Percentiles rank a stretch among this genome's conserved stretches.
phyloP scores from a whole-genome alignment of 2,329 filamentous ascomycete genomes.

The Fusarium sterilihyphosum region DNA sequence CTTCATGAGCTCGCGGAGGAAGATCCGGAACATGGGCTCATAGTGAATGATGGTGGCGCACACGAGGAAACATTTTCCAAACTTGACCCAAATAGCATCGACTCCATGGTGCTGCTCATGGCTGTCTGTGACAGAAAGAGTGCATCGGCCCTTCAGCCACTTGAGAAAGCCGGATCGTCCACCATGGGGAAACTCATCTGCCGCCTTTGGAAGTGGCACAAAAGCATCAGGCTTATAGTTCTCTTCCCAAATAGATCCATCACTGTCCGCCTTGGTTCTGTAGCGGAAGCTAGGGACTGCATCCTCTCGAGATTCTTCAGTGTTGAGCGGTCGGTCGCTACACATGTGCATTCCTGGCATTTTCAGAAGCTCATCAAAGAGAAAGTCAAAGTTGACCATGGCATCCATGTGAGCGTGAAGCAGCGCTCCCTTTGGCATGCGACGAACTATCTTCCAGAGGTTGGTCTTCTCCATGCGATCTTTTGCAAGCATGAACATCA shows the following conservation, averaged over 20 bases:
- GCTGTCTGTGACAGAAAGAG: conserved; percentile 76
- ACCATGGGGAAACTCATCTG: conserved; percentile 77
- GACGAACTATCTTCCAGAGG: conserved; percentile 84
- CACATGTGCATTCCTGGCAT: conserved; percentile 81
- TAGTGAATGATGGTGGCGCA: conserved; percentile 83
- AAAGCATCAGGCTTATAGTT: conserved; percentile 69
- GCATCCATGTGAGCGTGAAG: conserved; percentile 91
- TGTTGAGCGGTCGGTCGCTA: conserved; percentile 65
- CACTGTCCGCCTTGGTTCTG: conserved; percentile 55
- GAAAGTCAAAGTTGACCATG: conserved; percentile 87
- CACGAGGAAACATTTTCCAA: conserved; percentile 77
- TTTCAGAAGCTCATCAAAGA: conserved; percentile 76
- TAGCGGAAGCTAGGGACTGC: conserved; percentile 71
- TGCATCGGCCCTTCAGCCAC: conserved; percentile 80
- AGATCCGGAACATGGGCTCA: conserved; percentile 86
- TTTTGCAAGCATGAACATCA: conserved; percentile 92
- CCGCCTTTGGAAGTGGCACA: conserved; percentile 69
- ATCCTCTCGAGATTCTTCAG: conserved; percentile 61
- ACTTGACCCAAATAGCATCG: conserved; percentile 86
- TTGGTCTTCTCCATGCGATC: conserved; percentile 85
- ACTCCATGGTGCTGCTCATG: conserved; percentile 84
- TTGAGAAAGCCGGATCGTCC: conserved; percentile 76
- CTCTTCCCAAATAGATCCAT: conserved; percentile 71
- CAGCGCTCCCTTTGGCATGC: conserved; percentile 88
- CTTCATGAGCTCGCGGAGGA: conserved; percentile 75